phyloP scores from a whole-genome alignment of 306 rosid species.

The Comarum palustre region DNA sequence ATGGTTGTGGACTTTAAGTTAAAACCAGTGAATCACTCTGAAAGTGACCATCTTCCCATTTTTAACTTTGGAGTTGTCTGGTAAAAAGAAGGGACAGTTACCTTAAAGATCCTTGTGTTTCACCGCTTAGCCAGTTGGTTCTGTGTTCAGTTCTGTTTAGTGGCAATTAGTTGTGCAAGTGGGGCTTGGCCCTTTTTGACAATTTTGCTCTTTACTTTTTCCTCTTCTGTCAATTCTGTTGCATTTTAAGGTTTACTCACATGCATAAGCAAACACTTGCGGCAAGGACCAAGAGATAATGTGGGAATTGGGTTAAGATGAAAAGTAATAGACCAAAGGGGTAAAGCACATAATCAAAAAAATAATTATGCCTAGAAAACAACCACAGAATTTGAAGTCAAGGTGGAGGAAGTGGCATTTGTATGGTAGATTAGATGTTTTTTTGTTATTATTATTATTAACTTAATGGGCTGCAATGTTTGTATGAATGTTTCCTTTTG shows the following conservation, averaged over 20 bases:
- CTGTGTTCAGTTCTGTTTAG: not conserved
- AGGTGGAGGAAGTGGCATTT: not conserved
- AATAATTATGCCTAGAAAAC: not conserved
- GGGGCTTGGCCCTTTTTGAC: not conserved
- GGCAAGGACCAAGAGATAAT: not conserved
- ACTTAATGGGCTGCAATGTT: not conserved
- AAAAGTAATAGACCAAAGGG: not conserved
- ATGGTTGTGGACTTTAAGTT: not conserved
- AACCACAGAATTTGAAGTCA: not conserved
- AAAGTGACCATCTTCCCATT: not conserved
- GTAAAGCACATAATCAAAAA: not conserved
- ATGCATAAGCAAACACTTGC: not conserved
- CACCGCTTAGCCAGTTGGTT: not conserved
- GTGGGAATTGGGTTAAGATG: not conserved
- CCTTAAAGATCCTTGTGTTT: not conserved
- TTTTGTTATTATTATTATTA: no score
- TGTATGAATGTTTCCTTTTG: not conserved
- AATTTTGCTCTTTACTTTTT: not conserved
- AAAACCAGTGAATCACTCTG: not conserved
- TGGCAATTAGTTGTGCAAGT: not conserved
- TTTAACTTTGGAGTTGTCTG: not conserved
- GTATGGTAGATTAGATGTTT: not conserved
- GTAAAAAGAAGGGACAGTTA: not conserved
- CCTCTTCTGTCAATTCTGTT: not conserved
- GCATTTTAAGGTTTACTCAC: not conserved